These are phyloP conservation scores for Neonectria neomacrospora DNA, from an alignment of 2,329 filamentous ascomycete species.

Conservation along the genomic window DNA sequence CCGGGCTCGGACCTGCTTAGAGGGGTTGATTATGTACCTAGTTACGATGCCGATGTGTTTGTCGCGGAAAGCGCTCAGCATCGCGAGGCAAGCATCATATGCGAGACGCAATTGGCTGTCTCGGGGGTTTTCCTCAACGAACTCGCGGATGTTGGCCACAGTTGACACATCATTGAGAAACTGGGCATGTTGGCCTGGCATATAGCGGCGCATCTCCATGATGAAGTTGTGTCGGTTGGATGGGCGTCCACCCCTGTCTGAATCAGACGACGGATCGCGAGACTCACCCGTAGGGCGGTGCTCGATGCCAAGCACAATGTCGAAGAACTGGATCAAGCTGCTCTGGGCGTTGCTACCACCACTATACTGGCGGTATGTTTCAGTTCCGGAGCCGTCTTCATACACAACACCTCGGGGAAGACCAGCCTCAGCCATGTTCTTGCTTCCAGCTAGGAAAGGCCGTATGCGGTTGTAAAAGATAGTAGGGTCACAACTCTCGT, in stretches of 20 bases:
- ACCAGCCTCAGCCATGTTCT: slow-evolving; percentile 96
- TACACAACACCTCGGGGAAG: slow-evolving; percentile 89
- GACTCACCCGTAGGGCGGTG: slow-evolving; percentile 89
- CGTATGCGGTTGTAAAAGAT: slow-evolving; percentile 96
- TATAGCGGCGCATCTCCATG: slow-evolving; percentile 95
- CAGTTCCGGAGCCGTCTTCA: slow-evolving; percentile 77
- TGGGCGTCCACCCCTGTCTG: slow-evolving; percentile 58
- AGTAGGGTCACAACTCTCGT: slow-evolving; percentile 92
- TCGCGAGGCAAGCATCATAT: slow-evolving; percentile 88
- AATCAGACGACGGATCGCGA: slow-evolving; percentile 56
- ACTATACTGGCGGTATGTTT: slow-evolving; percentile 83
- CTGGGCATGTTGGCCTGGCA: slow-evolving; percentile 91
- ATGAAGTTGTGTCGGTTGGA: slow-evolving; percentile 80
- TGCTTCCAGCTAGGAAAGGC: slow-evolving; percentile 95
- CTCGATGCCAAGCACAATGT: slow-evolving; percentile 88
- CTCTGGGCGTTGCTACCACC: slow-evolving; percentile 98
- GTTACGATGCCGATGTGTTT: slow-evolving; percentile 97
- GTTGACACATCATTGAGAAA: slow-evolving; percentile 84
- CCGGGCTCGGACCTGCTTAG: slow-evolving; percentile 75
- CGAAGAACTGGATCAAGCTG: slow-evolving; percentile 97
- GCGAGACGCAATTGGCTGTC: slow-evolving; percentile 78
- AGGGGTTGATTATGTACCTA: slow-evolving; percentile 93
- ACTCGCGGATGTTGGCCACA: slow-evolving; percentile 89
- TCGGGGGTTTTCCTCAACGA: slow-evolving; percentile 71
- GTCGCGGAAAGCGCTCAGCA: slow-evolving; percentile 78